phyloP scores from a whole-genome alignment of 2,329 filamentous ascomycete genomes.

The Taxawa tesnikishii region DNA sequence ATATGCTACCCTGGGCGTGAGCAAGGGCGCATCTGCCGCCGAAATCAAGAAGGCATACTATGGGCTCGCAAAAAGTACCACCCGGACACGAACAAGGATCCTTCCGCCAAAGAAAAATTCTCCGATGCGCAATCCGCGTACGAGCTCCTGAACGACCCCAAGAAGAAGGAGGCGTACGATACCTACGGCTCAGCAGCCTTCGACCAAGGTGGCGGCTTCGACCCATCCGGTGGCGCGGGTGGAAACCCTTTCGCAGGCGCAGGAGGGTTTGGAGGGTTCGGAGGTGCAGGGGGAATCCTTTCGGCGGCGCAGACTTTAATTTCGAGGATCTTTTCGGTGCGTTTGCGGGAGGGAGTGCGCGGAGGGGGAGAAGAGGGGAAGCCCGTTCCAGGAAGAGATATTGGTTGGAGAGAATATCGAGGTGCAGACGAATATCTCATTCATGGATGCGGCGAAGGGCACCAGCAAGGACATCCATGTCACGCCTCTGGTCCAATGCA shows the following conservation, averaged over 20 bases:
- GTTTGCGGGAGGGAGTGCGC: constrained; percentile 55
- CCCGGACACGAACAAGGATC: constrained; percentile 94
- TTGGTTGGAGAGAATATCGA: constrained; percentile 94
- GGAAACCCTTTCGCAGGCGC: constrained; percentile 54
- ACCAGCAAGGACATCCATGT: constrained; percentile 78
- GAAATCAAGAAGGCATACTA: constrained; percentile 99
- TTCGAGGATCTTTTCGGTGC: constrained; percentile 93
- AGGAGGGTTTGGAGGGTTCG: constrained; percentile 39
- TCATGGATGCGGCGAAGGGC: constrained; percentile 92
- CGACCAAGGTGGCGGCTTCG: constrained; percentile 52
- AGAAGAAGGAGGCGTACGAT: constrained; percentile 89
- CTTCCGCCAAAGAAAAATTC: constrained; percentile 88
- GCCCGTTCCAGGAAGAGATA: constrained; percentile 70
- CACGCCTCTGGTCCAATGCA: constrained; percentile 68
- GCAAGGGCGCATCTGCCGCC: constrained; percentile 62
- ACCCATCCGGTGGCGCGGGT: constrained; percentile 53
- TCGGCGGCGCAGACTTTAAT: constrained; percentile 75
- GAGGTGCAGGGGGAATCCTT: constrained; percentile 35
- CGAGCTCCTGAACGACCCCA: constrained; percentile 80
- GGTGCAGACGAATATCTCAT: constrained; percentile 82
- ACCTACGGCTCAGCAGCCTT: constrained; percentile 75
- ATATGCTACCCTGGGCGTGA: constrained; percentile 75
- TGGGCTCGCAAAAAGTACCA: constrained; percentile 95
- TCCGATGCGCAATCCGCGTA: constrained; percentile 87
- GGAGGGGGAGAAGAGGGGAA: constrained; percentile 36